Evolutionary conservation across 2,329 filamentous ascomycete genomes (phyloP), one percentile per base, ranked within the genome.

Genomic region (Cytospora leucostoma): DNA sequence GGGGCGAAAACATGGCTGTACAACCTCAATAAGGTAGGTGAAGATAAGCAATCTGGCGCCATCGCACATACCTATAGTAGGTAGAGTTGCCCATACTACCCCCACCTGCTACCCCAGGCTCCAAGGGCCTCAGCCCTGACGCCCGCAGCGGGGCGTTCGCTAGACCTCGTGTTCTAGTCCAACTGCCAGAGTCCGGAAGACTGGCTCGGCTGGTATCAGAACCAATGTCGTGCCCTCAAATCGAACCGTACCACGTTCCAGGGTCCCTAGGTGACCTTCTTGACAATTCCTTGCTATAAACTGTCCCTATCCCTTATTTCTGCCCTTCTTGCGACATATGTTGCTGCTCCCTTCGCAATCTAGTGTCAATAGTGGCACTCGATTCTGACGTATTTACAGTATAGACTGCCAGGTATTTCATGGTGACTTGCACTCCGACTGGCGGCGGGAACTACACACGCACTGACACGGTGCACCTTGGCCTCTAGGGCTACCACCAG

Each of bases 91-190:
- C 38, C 35, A 27, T 32, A 37, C 6, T 19, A 11, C 32, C 27
- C 32, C 40, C 40, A 47, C 34, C 32, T 4, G 17, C 13, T 52
- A 10, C 50, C 50, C 50, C 50, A 52, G 50, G 50, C 40, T 47
- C 57, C 21, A 44, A 17, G 38, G n/a, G 52, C 4, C 27, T 54
- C 15, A 54, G 52, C 52, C 52, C 19, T 37, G 52, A 54, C 52
- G 17, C 33, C 52, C 19, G 6, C 15, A 35, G 33, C 27, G 17
- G 52, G 52, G 44, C 44, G 44, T 5, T n/a, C 44, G 44, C n/a
- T 47, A 44, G 40, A n/a, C 27, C 27, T 27, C 27, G 27, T 27
- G 27, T 27, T 27, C 27, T 27, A 27, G 27, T 27, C 27, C 27
- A 2, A 27, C 27, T 27, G 27, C 27, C 27, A 27, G 27, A 27